phyloP scores from a whole-genome alignment of 2,329 filamentous ascomycete genomes.

The Trichothecium sympodiale region DNA sequence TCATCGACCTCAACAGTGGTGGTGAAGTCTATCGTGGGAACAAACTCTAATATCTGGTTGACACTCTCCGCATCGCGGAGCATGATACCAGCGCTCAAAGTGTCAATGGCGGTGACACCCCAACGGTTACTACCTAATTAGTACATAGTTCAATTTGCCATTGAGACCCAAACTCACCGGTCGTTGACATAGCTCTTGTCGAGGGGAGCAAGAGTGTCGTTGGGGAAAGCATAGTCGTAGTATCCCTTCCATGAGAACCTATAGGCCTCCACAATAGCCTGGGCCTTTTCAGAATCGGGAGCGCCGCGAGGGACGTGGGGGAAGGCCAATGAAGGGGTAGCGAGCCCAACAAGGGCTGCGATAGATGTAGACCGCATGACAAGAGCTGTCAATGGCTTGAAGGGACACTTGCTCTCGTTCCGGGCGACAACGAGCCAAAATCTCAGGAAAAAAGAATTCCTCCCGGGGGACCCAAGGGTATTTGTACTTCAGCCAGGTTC shows the following conservation, averaged over 20 bases:
- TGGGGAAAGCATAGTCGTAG: constrained; percentile 1
- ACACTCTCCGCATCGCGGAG: constrained; percentile 63
- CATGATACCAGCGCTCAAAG: constrained; percentile 66
- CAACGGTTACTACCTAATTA: constrained; percentile 55
- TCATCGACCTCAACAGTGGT: constrained; percentile 32
- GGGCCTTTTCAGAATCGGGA: background rate
- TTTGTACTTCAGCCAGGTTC: too few relatives aligned
- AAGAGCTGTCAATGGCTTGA: too few relatives aligned
- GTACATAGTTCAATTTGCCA: background rate
- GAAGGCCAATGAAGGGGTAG: background rate
- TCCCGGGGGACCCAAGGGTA: too few relatives aligned
- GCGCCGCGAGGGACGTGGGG: background rate
- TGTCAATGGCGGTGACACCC: constrained; percentile 76
- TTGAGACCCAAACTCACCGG: background rate
- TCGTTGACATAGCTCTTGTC: background rate
- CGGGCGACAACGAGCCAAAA: too few relatives aligned
- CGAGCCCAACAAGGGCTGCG: background rate
- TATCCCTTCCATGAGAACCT: background rate
- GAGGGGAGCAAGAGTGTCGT: background rate
- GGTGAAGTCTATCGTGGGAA: constrained; percentile 61
- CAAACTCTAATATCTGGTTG: constrained; percentile 57
- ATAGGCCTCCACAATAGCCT: constrained; percentile 1
- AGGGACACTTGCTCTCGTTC: too few relatives aligned
- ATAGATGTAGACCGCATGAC: background rate
- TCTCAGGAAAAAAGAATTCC: too few relatives aligned